Evolutionary conservation across 305 asterid species (phyloP), one percentile per base, ranked within the genome.

Genomic region (Fraxinus floribunda): DNA sequence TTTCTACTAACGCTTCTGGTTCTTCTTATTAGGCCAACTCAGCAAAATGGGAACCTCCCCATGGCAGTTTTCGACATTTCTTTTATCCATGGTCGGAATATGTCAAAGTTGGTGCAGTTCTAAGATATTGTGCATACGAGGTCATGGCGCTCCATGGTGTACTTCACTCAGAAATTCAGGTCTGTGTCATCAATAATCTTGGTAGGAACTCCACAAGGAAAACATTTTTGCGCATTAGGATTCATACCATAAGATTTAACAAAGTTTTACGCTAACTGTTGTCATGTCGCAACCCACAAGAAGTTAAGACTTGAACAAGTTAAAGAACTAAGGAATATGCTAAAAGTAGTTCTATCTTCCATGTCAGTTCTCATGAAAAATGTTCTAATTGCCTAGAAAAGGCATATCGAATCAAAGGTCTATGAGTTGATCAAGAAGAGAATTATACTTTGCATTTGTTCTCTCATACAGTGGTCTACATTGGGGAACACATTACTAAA

Each of bases 41-140:
- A n/a, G 97, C 97, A 2, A 91, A 87, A 84, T 93, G 97, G 97
- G 97, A 93, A 87, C 95, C 97, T 62, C 97, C 95, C 60, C 97
- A 93, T 77, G 97, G 94, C 7, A 91, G 88, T 86, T 93, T 90
- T 80, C 2, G 44, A 20, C 91, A 89, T 72, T 88, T 93, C 87
- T 86, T 87, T 62, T 93, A 91, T 85, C 97, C 95, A 77, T 91
- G 97, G 97, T 78, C 92, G 0, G 94, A 93, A 60, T 91, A 90
- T 82, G 92, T 91, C 39, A 91, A 91, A 83, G 97, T 93, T 30
- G 90, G 91, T 46, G 93, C 93, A 78, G 91, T 91, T 77, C 85
- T 93, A 74, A 72, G 94, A 84, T 89, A 87, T 26, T 93, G 95
- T 68, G 94, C 92, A 0, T 91, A 90, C 75, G 94, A 93, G 79